Conservation (phyloP, 139 green algal genomes). For the Chlorella sp. region DNA sequence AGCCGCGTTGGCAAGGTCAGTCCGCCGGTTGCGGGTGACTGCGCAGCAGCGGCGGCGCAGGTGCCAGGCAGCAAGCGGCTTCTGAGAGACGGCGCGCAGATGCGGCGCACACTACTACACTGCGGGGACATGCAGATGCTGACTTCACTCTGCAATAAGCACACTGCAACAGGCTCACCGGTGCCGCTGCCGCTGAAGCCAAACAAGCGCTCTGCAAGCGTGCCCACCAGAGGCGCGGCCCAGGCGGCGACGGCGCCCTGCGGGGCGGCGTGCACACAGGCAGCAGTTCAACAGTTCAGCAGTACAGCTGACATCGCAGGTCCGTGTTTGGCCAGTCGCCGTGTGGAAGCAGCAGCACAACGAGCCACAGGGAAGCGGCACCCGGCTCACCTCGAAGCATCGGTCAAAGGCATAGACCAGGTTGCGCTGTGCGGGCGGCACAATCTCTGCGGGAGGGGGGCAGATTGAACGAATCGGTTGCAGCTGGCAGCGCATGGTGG, state of each 20-base stretch:
- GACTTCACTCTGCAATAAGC: neutral
- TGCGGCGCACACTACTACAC: too few relatives aligned
- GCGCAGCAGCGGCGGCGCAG: neutral
- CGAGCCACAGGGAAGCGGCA: neutral
- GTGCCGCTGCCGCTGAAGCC: slow-evolving; percentile 56
- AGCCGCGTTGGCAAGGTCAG: slow-evolving; percentile 38
- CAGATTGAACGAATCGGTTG: neutral
- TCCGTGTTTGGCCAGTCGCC: neutral
- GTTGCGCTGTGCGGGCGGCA: slow-evolving; percentile 69
- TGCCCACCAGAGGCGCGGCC: slow-evolving; percentile 64
- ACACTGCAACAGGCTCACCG: neutral
- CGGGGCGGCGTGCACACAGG: too few relatives aligned
- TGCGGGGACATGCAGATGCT: too few relatives aligned
- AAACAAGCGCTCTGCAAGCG: slow-evolving; percentile 60
- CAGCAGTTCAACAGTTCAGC: too few relatives aligned
- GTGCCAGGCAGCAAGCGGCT: neutral
- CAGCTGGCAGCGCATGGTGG: neutral
- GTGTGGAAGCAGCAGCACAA: neutral
- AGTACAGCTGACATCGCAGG: neutral
- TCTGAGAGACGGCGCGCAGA: neutral
- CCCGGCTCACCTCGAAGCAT: slow-evolving; percentile 59
- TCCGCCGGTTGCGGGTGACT: slow-evolving; percentile 16
- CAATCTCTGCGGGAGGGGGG: slow-evolving; percentile 81
- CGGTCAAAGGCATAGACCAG: slow-evolving; percentile 86
- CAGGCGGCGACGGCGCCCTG: slow-evolving; percentile 48